These are phyloP conservation scores for Adiantum capillusveneris DNA, from an alignment of 75 land plant species.

Conservation along the genomic window DNA sequence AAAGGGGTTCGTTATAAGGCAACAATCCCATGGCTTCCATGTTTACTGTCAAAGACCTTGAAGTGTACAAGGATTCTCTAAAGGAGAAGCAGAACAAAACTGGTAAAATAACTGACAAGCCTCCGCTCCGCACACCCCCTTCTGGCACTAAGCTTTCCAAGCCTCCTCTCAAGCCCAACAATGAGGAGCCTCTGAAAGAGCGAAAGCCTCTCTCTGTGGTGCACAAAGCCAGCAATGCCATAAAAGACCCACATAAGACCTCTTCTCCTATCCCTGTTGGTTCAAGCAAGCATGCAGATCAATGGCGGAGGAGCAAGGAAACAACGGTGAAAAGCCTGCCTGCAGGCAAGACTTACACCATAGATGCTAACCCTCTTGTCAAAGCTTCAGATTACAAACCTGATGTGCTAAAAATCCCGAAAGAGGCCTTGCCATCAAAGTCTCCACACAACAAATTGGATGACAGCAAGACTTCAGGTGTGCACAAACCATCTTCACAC, in stretches of 20 bases:
- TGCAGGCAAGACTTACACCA: too few species aligned
- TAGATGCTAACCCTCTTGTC: too few species aligned
- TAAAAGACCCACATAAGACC: neutral
- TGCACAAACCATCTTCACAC: neutral
- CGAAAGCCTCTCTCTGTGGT: too few species aligned
- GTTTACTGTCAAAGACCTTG: slow-evolving; percentile 2
- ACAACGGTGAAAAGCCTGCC: too few species aligned
- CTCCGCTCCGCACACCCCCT: neutral
- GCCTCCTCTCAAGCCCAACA: neutral
- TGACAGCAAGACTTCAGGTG: neutral
- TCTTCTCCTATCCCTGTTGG: neutral
- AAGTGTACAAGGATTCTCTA: slow-evolving; percentile 4
- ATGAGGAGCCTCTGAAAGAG: neutral
- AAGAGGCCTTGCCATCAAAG: neutral
- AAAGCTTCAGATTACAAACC: too few species aligned
- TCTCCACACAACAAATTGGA: neutral
- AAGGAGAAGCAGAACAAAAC: neutral
- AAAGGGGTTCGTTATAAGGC: too few species aligned
- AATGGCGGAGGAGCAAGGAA: too few species aligned
- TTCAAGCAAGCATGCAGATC: too few species aligned
- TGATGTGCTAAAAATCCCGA: neutral
- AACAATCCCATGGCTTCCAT: neutral
- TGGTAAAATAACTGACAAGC: neutral
- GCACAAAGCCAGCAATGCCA: too few species aligned
- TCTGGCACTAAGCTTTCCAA: neutral